Percentiles rank a stretch among this genome's conserved stretches.
Conservation (phyloP, 129 eudicot genomes). For the Gnaphalium uliginosum region DNA sequence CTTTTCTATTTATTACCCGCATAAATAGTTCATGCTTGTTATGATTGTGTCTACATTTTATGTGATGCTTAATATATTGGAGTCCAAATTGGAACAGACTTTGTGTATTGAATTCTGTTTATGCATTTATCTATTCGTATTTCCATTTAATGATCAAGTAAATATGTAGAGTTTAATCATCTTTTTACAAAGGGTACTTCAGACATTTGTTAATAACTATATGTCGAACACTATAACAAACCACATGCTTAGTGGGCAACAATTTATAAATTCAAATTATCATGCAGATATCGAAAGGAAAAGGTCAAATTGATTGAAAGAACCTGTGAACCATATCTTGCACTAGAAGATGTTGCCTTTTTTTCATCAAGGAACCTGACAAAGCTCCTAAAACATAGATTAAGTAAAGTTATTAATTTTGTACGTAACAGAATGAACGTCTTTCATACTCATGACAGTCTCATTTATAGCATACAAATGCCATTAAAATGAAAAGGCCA, state of each 20-base stretch:
- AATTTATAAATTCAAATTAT: slow-evolving; percentile 13
- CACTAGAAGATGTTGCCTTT: slow-evolving; percentile 61
- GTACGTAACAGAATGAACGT: neutral
- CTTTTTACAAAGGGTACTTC: neutral
- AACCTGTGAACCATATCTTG: slow-evolving; percentile 91
- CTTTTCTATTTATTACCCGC: neutral
- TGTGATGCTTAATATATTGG: neutral
- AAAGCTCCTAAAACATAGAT: slow-evolving; percentile 65
- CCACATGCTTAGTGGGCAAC: neutral
- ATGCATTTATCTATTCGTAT: slow-evolving; percentile 5
- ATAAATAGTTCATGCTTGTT: neutral
- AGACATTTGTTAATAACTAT: neutral
- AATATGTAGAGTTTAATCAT: neutral
- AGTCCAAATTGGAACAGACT: neutral
- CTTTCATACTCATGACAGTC: neutral
- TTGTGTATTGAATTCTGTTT: neutral
- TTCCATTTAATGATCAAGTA: slow-evolving; percentile 5
- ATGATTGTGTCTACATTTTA: neutral
- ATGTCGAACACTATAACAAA: neutral
- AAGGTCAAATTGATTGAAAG: slow-evolving; percentile 20
- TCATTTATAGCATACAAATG: slow-evolving; percentile 3
- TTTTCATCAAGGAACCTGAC: slow-evolving; percentile 82
- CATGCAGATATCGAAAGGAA: slow-evolving; percentile 9
- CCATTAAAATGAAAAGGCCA: no score
- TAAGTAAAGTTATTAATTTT: slow-evolving; percentile 3